phyloP scores from a whole-genome alignment of 306 rosid genomes.

The Quercus wislizeni region DNA sequence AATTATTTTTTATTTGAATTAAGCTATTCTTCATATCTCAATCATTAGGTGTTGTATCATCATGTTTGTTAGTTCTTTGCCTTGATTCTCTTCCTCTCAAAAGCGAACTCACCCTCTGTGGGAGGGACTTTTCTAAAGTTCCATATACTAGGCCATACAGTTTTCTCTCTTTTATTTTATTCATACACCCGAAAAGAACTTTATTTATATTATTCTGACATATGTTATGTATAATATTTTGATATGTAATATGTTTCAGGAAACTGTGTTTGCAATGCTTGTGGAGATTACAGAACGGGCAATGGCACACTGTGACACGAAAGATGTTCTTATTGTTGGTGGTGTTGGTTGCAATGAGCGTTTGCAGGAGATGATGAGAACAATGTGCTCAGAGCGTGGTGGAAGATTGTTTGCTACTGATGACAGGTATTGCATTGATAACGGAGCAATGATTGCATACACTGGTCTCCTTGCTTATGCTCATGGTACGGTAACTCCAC shows the following conservation, averaged over 20 bases:
- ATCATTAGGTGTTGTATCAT: neutral
- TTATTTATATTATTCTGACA: neutral
- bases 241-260: slow-evolving; percentile 37
- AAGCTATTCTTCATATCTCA: slow-evolving; percentile 14
- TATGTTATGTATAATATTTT: neutral
- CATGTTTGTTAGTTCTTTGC: neutral
- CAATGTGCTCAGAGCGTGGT: slow-evolving; percentile 85
- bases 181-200: neutral
- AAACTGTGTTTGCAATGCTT: slow-evolving; percentile 85
- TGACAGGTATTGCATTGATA: slow-evolving; percentile 88
- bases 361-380: slow-evolving; percentile 93
- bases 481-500: slow-evolving; percentile 55
- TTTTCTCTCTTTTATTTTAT: neutral
- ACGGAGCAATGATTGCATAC: slow-evolving; percentile 95
- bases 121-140: neutral
- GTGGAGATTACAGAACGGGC: slow-evolving; percentile 96
- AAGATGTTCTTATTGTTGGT: slow-evolving; percentile 90
- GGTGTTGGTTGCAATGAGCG: slow-evolving; percentile 95
- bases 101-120: neutral
- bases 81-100: neutral
- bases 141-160: neutral
- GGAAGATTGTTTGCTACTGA: slow-evolving; percentile 90
- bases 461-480: slow-evolving; percentile 89
- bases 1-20: neutral
- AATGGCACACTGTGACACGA: slow-evolving; percentile 90